A percentile compares a stretch with the other conserved stretches of the same genome.
Conservation (phyloP, 169 alveolate genomes). For the Plasmodium vinckei region DNA sequence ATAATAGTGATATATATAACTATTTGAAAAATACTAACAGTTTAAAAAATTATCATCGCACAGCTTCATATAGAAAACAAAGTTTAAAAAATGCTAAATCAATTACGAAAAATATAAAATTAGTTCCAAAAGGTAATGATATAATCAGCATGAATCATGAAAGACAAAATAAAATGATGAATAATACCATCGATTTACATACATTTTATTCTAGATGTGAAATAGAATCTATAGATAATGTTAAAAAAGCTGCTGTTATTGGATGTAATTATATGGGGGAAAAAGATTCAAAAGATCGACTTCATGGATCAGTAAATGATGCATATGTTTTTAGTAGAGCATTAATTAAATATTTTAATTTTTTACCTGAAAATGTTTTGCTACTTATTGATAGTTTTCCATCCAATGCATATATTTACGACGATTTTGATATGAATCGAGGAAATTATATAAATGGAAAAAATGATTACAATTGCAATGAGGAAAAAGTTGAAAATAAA, state of each 20-base stretch:
- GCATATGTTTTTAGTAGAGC: constrained; percentile 90
- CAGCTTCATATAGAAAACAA: constrained; percentile 34
- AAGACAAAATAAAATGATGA: neutral
- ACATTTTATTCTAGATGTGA: neutral
- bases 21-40: constrained; percentile 29
- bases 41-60: constrained; percentile 34
- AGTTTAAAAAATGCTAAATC: constrained; percentile 11
- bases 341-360: constrained; percentile 86
- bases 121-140: neutral
- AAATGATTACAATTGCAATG: constrained; percentile 16
- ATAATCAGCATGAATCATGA: neutral
- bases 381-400: constrained; percentile 89
- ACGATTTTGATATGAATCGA: constrained; percentile 69
- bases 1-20: constrained; percentile 48
- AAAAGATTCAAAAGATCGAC: constrained; percentile 75
- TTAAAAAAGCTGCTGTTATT: constrained; percentile 90
- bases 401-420: constrained; percentile 81
- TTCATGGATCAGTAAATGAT: constrained; percentile 92
- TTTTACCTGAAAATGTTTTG: constrained; percentile 85
- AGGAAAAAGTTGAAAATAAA: constrained; percentile 15
- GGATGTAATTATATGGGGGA: constrained; percentile 88
- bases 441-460: constrained; percentile 23
- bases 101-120: neutral
- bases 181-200: neutral
- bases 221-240: constrained; percentile 66